Conservation (phyloP, 495 filamentous ascomycete genomes). For the Neurospora terricola region DNA sequence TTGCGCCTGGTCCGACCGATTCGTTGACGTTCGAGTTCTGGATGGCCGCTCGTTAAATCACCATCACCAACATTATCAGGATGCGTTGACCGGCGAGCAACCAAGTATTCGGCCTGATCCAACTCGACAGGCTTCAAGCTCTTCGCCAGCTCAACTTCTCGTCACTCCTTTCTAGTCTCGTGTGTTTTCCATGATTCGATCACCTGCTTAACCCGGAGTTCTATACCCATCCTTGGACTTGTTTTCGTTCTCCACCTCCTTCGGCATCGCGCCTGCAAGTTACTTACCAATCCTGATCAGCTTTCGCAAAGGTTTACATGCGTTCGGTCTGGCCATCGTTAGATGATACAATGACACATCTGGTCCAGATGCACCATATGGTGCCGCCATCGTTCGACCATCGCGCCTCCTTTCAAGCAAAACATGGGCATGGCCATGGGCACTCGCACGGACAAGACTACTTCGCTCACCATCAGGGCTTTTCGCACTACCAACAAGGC, state of each 20-base stretch:
- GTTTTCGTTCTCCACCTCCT: background rate
- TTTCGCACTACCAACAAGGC: constrained; percentile 4
- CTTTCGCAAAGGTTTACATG: background rate
- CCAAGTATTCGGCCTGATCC: background rate
- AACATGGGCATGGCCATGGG: background rate
- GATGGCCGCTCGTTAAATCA: background rate
- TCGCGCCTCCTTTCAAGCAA: constrained; percentile 17
- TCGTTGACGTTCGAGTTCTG: background rate
- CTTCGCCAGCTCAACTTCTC: background rate
- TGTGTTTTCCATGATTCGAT: background rate
- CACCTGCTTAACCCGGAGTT: background rate
- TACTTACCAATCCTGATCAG: background rate
- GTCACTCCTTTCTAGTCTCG: background rate
- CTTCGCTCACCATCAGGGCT: constrained; percentile 16
- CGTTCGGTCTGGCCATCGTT: background rate
- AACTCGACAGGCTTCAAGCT: background rate
- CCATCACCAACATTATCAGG: background rate
- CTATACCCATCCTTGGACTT: background rate
- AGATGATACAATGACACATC: constrained; percentile 12
- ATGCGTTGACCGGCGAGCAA: background rate
- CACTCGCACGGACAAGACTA: constrained; percentile 19
- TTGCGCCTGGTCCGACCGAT: background rate
- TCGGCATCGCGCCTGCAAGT: background rate
- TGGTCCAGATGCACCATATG: constrained; percentile 39
- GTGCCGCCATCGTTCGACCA: constrained; percentile 34